Conservation (phyloP, 2,329 filamentous ascomycete genomes). For the Tolypocladium cylindrosporum region DNA sequence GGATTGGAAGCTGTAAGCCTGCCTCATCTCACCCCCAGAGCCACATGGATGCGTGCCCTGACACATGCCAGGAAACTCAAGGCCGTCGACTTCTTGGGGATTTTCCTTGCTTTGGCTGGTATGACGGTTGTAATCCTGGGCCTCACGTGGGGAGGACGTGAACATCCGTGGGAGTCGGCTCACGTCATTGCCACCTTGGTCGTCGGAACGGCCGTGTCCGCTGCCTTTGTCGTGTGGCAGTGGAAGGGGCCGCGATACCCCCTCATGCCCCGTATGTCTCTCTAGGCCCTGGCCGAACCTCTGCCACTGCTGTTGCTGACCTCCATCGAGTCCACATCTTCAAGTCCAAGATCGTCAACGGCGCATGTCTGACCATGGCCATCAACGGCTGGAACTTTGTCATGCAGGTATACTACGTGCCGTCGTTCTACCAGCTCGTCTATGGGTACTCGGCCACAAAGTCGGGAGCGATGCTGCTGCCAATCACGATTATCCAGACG, state of each 20-base stretch:
- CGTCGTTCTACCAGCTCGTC: conserved; percentile 34
- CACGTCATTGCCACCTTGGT: conserved; percentile 45
- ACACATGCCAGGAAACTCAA: conserved; percentile 29
- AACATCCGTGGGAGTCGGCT: conserved; percentile 44
- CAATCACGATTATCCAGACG: conserved; percentile 32
- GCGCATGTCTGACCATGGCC: conserved; percentile 45
- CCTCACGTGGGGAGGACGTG: conserved; percentile 49
- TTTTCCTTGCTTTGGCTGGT: conserved; percentile 32
- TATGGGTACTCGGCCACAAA: conserved; percentile 32
- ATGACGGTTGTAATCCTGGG: conserved; percentile 37
- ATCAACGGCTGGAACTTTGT: conserved; percentile 51
- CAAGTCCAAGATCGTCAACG: conserved; percentile 40
- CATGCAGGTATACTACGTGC: conserved; percentile 41
- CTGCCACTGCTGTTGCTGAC: not conserved
- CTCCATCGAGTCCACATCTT: conserved; percentile 36
- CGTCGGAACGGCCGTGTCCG: conserved; percentile 34
- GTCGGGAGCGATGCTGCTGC: conserved; percentile 30
- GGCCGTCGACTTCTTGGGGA: conserved; percentile 40
- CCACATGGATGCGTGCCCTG: not conserved
- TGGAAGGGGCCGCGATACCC: conserved; percentile 37
- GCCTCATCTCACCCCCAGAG: not conserved
- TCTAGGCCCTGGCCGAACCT: not conserved
- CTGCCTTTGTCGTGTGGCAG: conserved; percentile 43
- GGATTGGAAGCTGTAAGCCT: conserved; percentile 33
- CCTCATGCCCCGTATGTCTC: conserved; percentile 30